phyloP scores from a whole-genome alignment of 169 alveolate species.

The Cardiosporidium cionae region DNA sequence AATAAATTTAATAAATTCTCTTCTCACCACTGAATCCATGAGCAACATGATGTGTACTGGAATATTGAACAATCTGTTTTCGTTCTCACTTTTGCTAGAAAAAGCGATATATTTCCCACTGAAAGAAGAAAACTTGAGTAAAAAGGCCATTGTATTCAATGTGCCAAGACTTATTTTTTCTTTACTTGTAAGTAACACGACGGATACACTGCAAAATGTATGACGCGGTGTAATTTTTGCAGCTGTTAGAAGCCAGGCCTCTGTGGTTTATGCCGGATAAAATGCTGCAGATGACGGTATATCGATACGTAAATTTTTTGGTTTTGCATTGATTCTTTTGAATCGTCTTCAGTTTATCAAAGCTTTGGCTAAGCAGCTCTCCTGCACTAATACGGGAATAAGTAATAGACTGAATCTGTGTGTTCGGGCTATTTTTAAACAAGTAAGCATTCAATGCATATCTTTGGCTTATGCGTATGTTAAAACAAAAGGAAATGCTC shows the following conservation, averaged over 20 bases:
- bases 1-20: not conserved
- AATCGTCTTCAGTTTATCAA: not conserved
- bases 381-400: no score
- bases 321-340: not conserved
- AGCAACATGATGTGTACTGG: not conserved
- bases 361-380: no score
- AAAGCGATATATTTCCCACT: not conserved
- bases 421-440: no score
- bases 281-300: not conserved
- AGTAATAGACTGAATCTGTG: no score
- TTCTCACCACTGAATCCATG: not conserved
- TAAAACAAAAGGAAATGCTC: no score
- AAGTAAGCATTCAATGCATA: no score
- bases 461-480: no score
- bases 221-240: not conserved
- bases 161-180: not conserved
- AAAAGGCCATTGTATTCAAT: no score
- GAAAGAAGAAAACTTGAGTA: no score
- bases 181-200: not conserved
- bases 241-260: not conserved
- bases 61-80: not conserved
- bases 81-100: not conserved
- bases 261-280: not conserved
- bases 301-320: not conserved
- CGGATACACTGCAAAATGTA: not conserved